A percentile compares a stretch with the other conserved stretches of the same genome.
phyloP scores from a whole-genome alignment of 2,329 filamentous ascomycete genomes.

The Diaporthe vexans region DNA sequence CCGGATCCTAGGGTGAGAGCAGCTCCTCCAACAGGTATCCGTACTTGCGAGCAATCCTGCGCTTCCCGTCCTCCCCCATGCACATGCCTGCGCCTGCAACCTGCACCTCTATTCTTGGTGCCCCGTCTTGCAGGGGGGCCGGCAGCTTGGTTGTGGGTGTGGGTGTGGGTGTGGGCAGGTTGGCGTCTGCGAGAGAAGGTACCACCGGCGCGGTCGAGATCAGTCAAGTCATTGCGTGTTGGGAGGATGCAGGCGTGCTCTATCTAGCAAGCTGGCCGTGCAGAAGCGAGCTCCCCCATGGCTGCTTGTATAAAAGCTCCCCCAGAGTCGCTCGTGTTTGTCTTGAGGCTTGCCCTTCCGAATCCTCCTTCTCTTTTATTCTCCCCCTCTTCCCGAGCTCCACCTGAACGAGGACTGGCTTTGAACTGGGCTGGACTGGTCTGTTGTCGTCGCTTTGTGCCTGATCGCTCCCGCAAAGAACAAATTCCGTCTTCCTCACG shows the following conservation, averaged over 20 bases:
- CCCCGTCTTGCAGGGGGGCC: not conserved
- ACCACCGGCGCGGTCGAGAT: constrained; percentile 17
- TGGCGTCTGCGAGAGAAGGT: not conserved
- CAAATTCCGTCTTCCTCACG: not conserved
- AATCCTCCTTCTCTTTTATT: not conserved
- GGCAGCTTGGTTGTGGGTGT: not conserved
- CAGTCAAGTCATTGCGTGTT: constrained; percentile 8
- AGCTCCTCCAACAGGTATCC: not conserved
- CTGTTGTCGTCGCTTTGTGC: not conserved
- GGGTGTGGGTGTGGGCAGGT: not conserved
- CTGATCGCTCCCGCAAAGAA: constrained; percentile 1
- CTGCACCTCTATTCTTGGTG: constrained; percentile 31
- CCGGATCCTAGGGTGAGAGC: not conserved
- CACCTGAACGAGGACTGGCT: not conserved
- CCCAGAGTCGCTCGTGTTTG: not conserved
- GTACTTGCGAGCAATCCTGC: constrained; percentile 7
- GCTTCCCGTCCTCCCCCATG: constrained; percentile 11
- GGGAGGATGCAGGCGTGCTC: constrained; percentile 10
- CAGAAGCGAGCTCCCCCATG: constrained; percentile 23
- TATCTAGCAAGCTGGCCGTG: constrained; percentile 23
- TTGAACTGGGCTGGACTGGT: not conserved
- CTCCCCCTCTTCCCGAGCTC: not conserved
- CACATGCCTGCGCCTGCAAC: constrained; percentile 18
- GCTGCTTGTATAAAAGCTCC: constrained; percentile 27
- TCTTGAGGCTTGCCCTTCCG: not conserved